Base-by-base conservation (phyloP, 306 rosid species). In the Begonia peltatifolia region DNA sequence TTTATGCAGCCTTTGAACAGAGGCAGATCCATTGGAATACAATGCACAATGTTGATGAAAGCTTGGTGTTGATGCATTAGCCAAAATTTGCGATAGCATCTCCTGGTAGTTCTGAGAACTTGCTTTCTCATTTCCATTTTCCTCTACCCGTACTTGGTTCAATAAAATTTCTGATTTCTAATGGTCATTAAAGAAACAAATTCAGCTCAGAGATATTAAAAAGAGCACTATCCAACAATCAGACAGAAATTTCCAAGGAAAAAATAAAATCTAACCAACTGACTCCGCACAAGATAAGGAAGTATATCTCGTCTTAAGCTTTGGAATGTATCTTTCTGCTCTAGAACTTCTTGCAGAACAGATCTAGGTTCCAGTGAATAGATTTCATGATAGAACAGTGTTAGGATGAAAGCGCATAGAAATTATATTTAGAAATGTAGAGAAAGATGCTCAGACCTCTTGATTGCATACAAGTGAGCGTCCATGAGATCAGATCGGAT, bases 401-500 rank as follows among this genome's bases (percentile, higher is more conserved):
- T 35, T 43, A 62, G 22, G 41, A 59, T 53, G 63, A 53, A 22
- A 65, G 62, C 41, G 30, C 35, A 44, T 49, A 43, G 36, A 50
- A 50, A n/a, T 54, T 14, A 50, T 17, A 17, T 15, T 54, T 41
- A 20, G 38, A 59, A 51, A 47, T 58, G 63, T 55, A 60, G 42
- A 30, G 36, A 59, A 68, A 36, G 47, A 46, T 17, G 48, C 63
- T 44, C 30, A 42, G 63, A 92, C 99, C 96, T 86, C 75, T 81
- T 86, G 71, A 92, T 86, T 9, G 96, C 94, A 68, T 92, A 92
- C 68, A 92, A 63, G 71, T 92, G 94, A 18, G 99, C 88, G 61
- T 92, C 99, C 96, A 92, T 86, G 67, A 92, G 96, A 81, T 86
- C 99, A 64, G 84, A 75, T 65, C 86, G 69, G 68, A 92, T 73